Evolutionary conservation across 805 yeast species (phyloP).

Genomic region (Candida anglica): DNA sequence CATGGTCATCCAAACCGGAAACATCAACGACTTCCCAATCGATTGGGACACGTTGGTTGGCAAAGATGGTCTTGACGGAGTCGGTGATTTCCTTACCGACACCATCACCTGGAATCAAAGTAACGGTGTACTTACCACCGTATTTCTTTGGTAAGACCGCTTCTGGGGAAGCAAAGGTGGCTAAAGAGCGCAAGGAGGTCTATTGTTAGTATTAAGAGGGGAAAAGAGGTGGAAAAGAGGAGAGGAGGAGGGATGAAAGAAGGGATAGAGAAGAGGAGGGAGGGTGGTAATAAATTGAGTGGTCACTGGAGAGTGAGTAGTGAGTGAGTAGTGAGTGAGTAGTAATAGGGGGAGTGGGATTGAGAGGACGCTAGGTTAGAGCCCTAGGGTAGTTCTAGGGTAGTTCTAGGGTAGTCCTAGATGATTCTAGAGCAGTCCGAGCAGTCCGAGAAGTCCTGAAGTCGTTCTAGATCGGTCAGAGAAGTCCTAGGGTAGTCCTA

Average conservation of each 20-base stretch:
- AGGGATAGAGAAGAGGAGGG: background rate
- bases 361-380: too few species aligned
- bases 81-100: conserved; percentile 94
- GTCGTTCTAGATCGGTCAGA: too few species aligned
- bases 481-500: too few species aligned
- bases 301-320: background rate
- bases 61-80: conserved; percentile 86
- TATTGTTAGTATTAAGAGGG: conserved; percentile 23
- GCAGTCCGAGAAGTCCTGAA: too few species aligned
- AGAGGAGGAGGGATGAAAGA: background rate
- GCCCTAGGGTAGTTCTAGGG: too few species aligned
- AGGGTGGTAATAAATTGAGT: background rate
- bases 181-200: conserved; percentile 39
- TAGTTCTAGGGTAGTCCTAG: too few species aligned
- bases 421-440: too few species aligned
- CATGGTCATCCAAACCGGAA: conserved; percentile 46
- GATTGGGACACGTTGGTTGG: conserved; percentile 83
- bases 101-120: conserved; percentile 98
- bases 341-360: too few species aligned
- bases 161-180: conserved; percentile 60
- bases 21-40: conserved; percentile 74
- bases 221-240: background rate
- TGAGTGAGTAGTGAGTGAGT: too few species aligned
- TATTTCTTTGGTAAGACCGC: conserved; percentile 78
- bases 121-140: conserved; percentile 92